These are phyloP conservation scores for Podospora tetraspora DNA, from an alignment of 495 filamentous ascomycete species.

Conservation along the genomic window DNA sequence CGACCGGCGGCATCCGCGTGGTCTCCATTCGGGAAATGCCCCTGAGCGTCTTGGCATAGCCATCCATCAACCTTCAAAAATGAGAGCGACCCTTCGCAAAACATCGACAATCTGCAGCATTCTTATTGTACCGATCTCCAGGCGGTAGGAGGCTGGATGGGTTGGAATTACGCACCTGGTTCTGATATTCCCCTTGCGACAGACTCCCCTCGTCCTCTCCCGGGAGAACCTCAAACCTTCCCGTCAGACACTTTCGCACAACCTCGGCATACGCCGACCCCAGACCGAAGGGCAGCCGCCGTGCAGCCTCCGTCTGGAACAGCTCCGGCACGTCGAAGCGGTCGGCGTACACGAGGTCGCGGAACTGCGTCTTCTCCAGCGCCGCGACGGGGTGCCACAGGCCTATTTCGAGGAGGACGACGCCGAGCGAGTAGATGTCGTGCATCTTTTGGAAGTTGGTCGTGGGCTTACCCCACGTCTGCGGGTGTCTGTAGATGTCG, in stretches of 20 bases:
- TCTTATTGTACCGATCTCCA: neutral
- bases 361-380: neutral
- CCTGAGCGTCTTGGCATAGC: neutral
- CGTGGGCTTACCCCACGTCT: neutral
- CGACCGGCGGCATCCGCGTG: neutral
- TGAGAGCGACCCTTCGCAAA: neutral
- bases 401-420: constrained; percentile 12
- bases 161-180: neutral
- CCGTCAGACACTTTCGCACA: neutral
- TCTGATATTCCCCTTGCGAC: neutral
- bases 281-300: neutral
- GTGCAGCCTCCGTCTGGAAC: neutral
- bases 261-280: neutral
- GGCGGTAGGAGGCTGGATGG: neutral
- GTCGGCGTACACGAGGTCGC: neutral
- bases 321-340: neutral
- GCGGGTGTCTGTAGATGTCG: constrained; percentile 11
- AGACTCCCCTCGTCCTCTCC: neutral
- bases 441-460: constrained; percentile 4
- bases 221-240: neutral
- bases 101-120: neutral
- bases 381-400: constrained; percentile 1
- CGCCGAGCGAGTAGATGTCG: constrained; percentile 13
- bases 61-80: neutral
- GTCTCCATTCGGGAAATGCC: neutral